Base-by-base conservation (phyloP, 345 rosid species). In the Gossypium thurberi region DNA sequence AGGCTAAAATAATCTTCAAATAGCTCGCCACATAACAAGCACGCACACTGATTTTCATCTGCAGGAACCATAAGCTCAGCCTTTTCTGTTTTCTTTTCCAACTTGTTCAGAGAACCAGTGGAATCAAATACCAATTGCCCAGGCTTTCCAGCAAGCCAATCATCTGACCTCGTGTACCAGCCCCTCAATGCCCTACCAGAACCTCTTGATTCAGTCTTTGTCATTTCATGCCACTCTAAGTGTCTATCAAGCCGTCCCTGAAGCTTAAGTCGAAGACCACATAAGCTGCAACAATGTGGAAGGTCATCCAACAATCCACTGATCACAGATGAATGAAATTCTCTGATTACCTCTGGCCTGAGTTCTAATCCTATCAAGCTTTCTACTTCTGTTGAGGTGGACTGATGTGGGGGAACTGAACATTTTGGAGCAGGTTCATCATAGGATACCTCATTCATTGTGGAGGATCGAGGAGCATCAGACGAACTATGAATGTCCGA, bases 21-120 rank as follows among this genome's bases (percentile, higher is more conserved):
- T 65, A 92, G 74, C 78, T 90, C 91, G 44, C 98, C 99, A 80
- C 99, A 95, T 57, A 95, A 67, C 70, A 92, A 69, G 79, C 99
- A 95, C 25, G 87, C 94, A 80, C 84, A 88, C 69, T 90, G 97
- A 74, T 82, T 81, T 79, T 95, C 99, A 81, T 95, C 94, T 11
- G 93, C 94, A 61, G 83, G 85, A 78, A 88, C 91, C 78, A 84
- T 81, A 42, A 78, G 83, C 72, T 81, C 90, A 72, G 77, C 83
- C 51, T 75, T 55, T 25, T 75, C 86, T 11, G 50, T 72, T n/a
- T 52, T 74, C 74, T 70, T 77, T 23, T 77, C 82, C 53, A 80
- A 42, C 46, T 81, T 85, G 57, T 82, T 81, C 64, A 73, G 55
- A 42, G 55, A 71, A 71, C 57, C 78, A 28, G 78, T 74, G 26